Conservation (phyloP, 1,139 yeast species). For the Saccharomyces hybrid region DNA sequence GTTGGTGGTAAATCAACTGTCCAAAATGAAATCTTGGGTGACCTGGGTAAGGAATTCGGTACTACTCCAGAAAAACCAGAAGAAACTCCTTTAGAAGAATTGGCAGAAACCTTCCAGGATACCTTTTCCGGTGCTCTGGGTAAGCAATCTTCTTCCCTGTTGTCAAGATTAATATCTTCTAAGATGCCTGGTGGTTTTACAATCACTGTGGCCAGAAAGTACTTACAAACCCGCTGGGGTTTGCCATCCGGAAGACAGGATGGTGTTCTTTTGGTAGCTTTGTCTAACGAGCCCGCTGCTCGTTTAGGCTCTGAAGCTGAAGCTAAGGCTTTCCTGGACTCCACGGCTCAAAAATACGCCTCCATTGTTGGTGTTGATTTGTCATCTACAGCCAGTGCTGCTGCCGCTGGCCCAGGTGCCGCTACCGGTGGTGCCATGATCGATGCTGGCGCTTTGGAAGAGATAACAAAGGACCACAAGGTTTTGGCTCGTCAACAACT, state of each 20-base stretch:
- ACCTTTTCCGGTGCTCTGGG: conserved; percentile 83
- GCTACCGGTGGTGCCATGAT: conserved; percentile 81
- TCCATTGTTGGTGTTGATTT: conserved; percentile 71
- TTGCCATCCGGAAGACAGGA: conserved; percentile 93
- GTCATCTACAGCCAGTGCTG: conserved; percentile 51
- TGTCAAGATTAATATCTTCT: conserved; percentile 87
- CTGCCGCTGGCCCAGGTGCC: no score
- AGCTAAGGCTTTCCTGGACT: conserved; percentile 83
- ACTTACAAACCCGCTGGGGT: conserved; percentile 86
- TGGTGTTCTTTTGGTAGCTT: conserved; percentile 70
- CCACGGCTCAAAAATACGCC: conserved; percentile 79
- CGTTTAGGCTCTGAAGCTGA: conserved; percentile 83
- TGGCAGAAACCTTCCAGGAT: conserved; percentile 93
- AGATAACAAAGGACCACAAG: conserved; percentile 82
- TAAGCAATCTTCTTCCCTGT: conserved; percentile 81
- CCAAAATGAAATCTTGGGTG: conserved; percentile 97
- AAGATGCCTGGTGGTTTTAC: conserved; percentile 99
- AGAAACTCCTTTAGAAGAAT: conserved; percentile 91
- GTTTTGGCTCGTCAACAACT: conserved; percentile 89
- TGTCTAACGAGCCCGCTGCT: conserved; percentile 83
- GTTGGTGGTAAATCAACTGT: conserved; percentile 98
- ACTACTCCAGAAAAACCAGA: conserved; percentile 98
- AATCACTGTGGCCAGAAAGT: conserved; percentile 82
- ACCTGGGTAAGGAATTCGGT: conserved; percentile 95
- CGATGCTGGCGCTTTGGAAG: conserved; percentile 95